Conservation (phyloP, 1,139 yeast species). For the Martiniozyma asiatica region DNA sequence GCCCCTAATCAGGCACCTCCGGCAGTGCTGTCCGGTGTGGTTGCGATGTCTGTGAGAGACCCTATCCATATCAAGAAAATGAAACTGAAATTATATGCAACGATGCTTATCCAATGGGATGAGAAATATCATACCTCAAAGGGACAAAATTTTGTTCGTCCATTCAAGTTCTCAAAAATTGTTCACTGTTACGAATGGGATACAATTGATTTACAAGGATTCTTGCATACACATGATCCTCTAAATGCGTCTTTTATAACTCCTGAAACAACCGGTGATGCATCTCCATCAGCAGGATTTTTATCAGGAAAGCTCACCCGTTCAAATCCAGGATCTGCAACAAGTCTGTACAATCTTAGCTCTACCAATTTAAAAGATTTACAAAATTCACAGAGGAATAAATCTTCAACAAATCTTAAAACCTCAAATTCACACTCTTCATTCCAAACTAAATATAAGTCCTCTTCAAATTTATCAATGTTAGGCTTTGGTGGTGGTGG, state of each 20-base stretch:
- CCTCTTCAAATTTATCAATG: neutral
- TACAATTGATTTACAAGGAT: slow-evolving; percentile 37
- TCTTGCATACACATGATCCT: slow-evolving; percentile 14
- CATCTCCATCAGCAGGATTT: slow-evolving; percentile 12
- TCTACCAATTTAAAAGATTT: slow-evolving; percentile 7
- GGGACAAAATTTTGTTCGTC: slow-evolving; percentile 33
- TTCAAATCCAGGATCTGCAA: slow-evolving; percentile 20
- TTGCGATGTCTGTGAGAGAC: slow-evolving; percentile 67
- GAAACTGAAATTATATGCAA: slow-evolving; percentile 52
- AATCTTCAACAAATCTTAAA: slow-evolving; percentile 4
- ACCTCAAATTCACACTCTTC: slow-evolving; percentile 6
- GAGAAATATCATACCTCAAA: slow-evolving; percentile 36
- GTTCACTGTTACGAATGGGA: slow-evolving; percentile 75
- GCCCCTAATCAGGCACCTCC: slow-evolving; percentile 67
- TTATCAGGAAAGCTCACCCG: slow-evolving; percentile 20
- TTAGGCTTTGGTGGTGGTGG: slow-evolving; percentile 4
- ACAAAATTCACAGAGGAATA: too few species aligned
- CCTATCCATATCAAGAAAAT: slow-evolving; percentile 59
- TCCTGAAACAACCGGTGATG: slow-evolving; percentile 5
- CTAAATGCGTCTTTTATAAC: slow-evolving; percentile 11
- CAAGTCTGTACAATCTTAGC: slow-evolving; percentile 17
- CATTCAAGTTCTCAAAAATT: slow-evolving; percentile 47
- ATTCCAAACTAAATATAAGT: neutral
- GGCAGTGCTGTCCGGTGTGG: slow-evolving; percentile 60
- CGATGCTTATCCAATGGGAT: slow-evolving; percentile 46